These are phyloP conservation scores for Vigna mungo DNA, from an alignment of 306 rosid species.

Conservation along the genomic window DNA sequence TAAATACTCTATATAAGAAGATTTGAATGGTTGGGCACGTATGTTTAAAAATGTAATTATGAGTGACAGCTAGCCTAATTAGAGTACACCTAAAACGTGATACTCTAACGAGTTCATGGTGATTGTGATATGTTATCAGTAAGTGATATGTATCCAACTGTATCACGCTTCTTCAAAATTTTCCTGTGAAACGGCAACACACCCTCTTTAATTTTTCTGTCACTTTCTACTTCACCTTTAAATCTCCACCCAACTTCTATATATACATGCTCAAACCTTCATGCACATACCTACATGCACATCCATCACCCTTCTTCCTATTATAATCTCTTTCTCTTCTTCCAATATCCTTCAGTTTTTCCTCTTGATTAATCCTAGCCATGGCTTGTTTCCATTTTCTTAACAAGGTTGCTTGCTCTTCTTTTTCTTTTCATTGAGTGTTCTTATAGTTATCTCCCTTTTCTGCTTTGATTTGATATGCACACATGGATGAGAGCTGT, in stretches of 20 bases:
- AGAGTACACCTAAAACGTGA: constrained; percentile 5
- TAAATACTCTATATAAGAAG: neutral
- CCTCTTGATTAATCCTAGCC: neutral
- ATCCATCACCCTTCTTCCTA: neutral
- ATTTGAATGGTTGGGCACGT: neutral
- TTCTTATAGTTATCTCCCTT: neutral
- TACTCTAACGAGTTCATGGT: neutral
- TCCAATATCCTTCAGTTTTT: neutral
- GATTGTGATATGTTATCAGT: constrained; percentile 14
- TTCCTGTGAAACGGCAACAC: constrained; percentile 7
- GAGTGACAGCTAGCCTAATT: constrained; percentile 47
- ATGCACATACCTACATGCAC: constrained; percentile 6
- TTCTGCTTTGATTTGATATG: neutral
- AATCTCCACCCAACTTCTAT: constrained; percentile 36
- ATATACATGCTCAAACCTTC: constrained; percentile 33
- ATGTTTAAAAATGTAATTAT: constrained; percentile 48
- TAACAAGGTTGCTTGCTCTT: constrained; percentile 48
- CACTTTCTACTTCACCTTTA: constrained; percentile 39
- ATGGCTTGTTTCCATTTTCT: constrained; percentile 53
- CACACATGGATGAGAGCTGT: neutral
- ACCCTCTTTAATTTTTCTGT: constrained; percentile 11
- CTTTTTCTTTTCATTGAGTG: neutral
- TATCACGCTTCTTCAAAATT: constrained; percentile 51
- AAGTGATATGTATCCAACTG: constrained; percentile 49
- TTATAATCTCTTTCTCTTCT: neutral